Conservation (phyloP, 2,329 filamentous ascomycete genomes). For the Ceratocystiopsis sp. region DNA sequence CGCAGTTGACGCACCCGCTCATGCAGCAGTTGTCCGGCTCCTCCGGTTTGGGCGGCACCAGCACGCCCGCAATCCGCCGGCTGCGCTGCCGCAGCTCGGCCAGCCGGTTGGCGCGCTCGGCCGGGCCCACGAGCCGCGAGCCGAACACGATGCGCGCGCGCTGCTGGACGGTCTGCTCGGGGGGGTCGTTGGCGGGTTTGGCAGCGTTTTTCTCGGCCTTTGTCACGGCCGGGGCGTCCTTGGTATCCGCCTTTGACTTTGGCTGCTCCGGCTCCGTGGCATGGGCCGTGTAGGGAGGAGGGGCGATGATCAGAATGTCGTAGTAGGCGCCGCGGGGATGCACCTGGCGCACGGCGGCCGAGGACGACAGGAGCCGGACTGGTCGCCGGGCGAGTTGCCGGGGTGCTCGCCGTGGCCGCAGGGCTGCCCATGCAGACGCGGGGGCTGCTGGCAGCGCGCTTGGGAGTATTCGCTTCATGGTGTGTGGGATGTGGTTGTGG, state of each 20-base stretch:
- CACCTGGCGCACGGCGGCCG: too few species aligned
- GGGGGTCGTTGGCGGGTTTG: constrained; percentile 9
- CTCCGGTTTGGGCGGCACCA: constrained; percentile 65
- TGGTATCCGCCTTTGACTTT: too few species aligned
- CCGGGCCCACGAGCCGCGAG: constrained; percentile 56
- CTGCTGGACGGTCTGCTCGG: constrained; percentile 24
- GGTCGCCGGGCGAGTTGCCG: too few species aligned
- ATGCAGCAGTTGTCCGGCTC: constrained; percentile 99
- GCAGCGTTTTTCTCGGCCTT: too few species aligned
- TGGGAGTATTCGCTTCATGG: too few species aligned
- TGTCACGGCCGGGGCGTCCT: constrained; percentile 26
- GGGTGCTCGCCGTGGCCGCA: too few species aligned
- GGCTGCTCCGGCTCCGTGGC: too few species aligned
- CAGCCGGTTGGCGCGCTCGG: constrained; percentile 45
- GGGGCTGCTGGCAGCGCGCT: too few species aligned
- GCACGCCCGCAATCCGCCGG: constrained; percentile 56
- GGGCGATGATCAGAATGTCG: constrained; percentile 33
- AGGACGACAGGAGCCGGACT: too few species aligned
- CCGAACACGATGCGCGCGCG: constrained; percentile 62
- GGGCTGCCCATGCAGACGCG: too few species aligned
- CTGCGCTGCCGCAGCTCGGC: constrained; percentile 40
- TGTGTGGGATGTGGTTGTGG: too few species aligned
- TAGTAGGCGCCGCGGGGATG: constrained; percentile 40
- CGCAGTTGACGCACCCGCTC: constrained; percentile 95
- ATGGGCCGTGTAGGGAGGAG: constrained; percentile 19